phyloP scores from a whole-genome alignment of 176 grass and related monocot species.

The Poa pratensis region DNA sequence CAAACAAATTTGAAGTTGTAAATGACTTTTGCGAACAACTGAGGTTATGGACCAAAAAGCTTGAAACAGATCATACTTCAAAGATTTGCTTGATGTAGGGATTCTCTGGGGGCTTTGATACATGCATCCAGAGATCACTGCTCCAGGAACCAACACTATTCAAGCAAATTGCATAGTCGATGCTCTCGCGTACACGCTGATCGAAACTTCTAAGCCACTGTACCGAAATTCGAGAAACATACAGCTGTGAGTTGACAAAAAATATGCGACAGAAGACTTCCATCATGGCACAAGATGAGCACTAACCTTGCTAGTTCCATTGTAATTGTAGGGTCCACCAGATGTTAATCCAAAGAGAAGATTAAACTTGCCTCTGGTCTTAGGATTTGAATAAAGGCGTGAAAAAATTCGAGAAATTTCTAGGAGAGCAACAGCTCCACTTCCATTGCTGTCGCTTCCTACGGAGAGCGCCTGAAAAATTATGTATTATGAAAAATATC shows the following conservation, averaged over 20 bases:
- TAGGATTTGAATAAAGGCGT: constrained; percentile 87
- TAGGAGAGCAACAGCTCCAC: constrained; percentile 88
- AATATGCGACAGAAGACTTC: constrained; percentile 27
- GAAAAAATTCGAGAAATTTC: constrained; percentile 96
- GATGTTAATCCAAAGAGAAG: constrained; percentile 98
- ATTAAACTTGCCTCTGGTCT: constrained; percentile 93
- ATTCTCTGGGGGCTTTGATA: constrained; percentile 98
- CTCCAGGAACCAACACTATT: constrained; percentile 93
- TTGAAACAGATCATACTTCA: constrained; percentile 64
- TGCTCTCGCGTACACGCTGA: constrained; percentile 89
- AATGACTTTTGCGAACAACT: constrained; percentile 13
- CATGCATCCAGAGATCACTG: constrained; percentile 92
- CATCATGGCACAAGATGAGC: neutral
- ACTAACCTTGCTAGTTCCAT: constrained; percentile 90
- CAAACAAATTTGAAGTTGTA: constrained; percentile 38
- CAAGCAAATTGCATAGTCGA: constrained; percentile 98
- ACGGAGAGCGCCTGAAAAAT: constrained; percentile 78
- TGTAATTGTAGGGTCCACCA: constrained; percentile 97
- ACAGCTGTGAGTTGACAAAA: constrained; percentile 27
- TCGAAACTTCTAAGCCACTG: constrained; percentile 99
- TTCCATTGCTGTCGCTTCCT: constrained; percentile 96
- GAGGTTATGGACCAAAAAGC: constrained; percentile 28
- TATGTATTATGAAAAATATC: constrained; percentile 30
- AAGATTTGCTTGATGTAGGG: constrained; percentile 92
- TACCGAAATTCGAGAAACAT: constrained; percentile 25